Conservation (phyloP, 345 rosid genomes). For the Eucalyptus camaldulensis region DNA sequence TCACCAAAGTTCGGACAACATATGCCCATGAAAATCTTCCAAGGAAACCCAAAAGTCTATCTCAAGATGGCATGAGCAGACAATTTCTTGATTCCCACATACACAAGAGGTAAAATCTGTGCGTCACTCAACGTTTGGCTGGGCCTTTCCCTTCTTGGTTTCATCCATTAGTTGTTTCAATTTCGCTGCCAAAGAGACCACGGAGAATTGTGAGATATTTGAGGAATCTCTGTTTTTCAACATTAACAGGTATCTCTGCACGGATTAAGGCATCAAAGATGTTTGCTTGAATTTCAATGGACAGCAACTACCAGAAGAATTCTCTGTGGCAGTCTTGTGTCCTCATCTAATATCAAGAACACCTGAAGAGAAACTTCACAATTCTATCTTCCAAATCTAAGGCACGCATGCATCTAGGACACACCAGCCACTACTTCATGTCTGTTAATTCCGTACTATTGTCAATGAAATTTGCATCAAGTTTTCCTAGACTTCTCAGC, state of each 20-base stretch:
- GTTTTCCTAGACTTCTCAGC: neutral
- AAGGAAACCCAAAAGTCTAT: neutral
- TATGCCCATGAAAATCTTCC: neutral
- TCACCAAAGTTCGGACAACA: neutral
- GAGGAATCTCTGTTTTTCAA: neutral
- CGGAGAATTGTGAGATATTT: neutral
- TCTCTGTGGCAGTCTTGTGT: too few species aligned
- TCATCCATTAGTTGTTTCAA: too few species aligned
- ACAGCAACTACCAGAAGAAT: neutral
- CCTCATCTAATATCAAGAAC: too few species aligned
- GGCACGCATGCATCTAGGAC: neutral
- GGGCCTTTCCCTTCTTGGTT: slow-evolving; percentile 15
- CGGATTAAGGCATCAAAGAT: neutral
- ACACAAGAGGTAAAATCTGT: neutral
- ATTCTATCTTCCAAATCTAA: neutral
- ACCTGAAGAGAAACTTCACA: neutral
- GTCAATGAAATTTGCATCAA: too few species aligned
- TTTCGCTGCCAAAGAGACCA: slow-evolving; percentile 19
- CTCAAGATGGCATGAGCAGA: neutral
- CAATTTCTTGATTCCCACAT: neutral
- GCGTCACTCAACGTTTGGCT: neutral
- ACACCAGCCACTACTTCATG: too few species aligned
- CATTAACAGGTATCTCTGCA: too few species aligned
- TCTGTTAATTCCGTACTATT: too few species aligned
- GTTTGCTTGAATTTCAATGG: too few species aligned